Percentiles rank a stretch among this genome's conserved stretches.
phyloP scores from a whole-genome alignment of 2,329 filamentous ascomycete species.

The Microdochium trichocladiopsis region DNA sequence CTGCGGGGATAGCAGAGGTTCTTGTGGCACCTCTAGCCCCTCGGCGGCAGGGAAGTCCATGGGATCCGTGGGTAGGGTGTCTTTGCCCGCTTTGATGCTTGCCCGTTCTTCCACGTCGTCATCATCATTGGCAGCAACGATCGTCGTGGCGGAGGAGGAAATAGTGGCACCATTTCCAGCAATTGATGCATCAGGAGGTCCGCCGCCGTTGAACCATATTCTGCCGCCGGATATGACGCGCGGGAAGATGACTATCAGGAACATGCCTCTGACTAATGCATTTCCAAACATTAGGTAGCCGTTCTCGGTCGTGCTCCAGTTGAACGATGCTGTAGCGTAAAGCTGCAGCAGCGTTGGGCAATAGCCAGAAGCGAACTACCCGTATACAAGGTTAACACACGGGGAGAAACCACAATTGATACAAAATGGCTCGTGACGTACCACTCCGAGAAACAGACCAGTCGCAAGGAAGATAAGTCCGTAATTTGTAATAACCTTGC shows the following conservation, averaged over 20 bases:
- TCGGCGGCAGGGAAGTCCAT: constrained; percentile 13
- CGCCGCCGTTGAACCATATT: constrained; percentile 19
- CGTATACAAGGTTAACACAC: neutral
- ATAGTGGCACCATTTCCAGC: neutral
- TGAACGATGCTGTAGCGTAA: constrained; percentile 48
- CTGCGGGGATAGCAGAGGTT: constrained; percentile 13
- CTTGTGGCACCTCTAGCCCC: constrained; percentile 15
- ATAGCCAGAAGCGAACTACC: constrained; percentile 57
- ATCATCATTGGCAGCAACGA: neutral
- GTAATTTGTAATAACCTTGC: constrained; percentile 45
- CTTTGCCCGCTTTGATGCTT: constrained; percentile 1
- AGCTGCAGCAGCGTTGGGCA: constrained; percentile 55
- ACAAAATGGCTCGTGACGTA: constrained; percentile 19
- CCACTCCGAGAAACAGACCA: constrained; percentile 61
- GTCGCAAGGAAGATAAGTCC: constrained; percentile 57
- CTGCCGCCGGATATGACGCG: constrained; percentile 42
- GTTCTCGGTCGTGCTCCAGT: constrained; percentile 48
- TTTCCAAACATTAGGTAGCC: constrained; percentile 50
- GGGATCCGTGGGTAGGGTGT: constrained; percentile 12
- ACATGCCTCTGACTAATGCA: constrained; percentile 45
- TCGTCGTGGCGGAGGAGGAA: neutral
- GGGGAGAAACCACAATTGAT: neutral
- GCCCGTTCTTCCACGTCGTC: neutral
- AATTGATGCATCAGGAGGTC: neutral
- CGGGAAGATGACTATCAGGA: constrained; percentile 47